Conservation (phyloP, 1,139 yeast genomes). For the Neolecta irregularis region DNA sequence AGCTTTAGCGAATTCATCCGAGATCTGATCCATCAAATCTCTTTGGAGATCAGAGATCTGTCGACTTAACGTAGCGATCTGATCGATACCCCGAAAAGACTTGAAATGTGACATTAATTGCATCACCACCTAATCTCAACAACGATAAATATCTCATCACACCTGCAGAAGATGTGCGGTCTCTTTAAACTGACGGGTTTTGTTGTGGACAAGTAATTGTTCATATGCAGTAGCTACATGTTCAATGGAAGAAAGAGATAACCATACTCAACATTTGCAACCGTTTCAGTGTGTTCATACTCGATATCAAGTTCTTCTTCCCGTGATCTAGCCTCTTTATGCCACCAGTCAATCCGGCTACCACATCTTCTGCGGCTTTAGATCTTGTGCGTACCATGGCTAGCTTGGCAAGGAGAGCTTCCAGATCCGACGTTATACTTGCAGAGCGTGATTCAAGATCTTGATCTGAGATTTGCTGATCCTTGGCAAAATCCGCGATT, state of each 20-base stretch:
- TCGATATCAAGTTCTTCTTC: constrained; percentile 63
- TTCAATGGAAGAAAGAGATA: not conserved
- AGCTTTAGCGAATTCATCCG: constrained; percentile 51
- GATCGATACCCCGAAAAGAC: constrained; percentile 70
- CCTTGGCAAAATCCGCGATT: constrained; percentile 10
- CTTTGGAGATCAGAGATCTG: constrained; percentile 49
- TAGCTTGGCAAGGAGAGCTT: constrained; percentile 26
- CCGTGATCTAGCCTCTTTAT: constrained; percentile 67
- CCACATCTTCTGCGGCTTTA: constrained; percentile 15
- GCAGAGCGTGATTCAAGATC: constrained; percentile 13
- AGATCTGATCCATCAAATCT: constrained; percentile 54
- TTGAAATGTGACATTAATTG: constrained; percentile 66
- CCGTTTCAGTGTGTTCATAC: constrained; percentile 75
- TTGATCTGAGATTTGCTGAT: constrained; percentile 7
- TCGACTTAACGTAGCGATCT: constrained; percentile 55
- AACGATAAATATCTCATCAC: constrained; percentile 33
- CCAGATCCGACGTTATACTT: constrained; percentile 25
- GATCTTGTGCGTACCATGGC: constrained; percentile 37
- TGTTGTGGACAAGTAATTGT: constrained; percentile 38
- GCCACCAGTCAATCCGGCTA: constrained; percentile 44
- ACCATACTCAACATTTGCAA: constrained; percentile 51
- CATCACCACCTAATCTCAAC: constrained; percentile 59
- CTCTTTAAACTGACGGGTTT: constrained; percentile 42
- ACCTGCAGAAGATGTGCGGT: constrained; percentile 2
- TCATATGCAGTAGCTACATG: constrained; percentile 48